Evolutionary conservation across 305 asterid genomes (phyloP), one percentile per base, ranked within the genome.

Genomic region (Ruellia speciosa): DNA sequence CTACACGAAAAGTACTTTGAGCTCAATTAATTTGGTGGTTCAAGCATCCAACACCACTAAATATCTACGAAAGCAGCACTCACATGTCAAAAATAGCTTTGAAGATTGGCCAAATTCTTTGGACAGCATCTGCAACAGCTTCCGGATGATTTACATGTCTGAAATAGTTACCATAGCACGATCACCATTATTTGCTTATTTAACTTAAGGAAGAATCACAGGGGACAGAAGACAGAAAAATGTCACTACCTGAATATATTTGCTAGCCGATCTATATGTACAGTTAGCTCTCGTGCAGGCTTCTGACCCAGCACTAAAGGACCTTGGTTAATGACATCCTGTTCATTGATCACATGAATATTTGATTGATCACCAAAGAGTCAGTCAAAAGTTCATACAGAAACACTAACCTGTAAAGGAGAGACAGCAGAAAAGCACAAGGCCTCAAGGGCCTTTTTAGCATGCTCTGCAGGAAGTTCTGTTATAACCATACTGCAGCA

Each of bases 61-160:
- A 15, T 18, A 50, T 50, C 43, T 49, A 59, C 33, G 46, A 67
- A 60, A 69, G 53, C 58, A 65, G 62, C 71, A 75, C 93, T 78
- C 74, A 93, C 99, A 65, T 68, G 72, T 93, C 97, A 75, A 93
- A 93, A 69, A 93, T 86, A 64, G 92, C 84, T 78, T 93, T 88
- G 80, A 89, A 93, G 74, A 88, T 74, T 48, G 97, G 94, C 99
- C 99, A 93, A 63, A 93, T 88, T 75, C 81, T 84, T 74, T 86
- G 95, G 71, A 93, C 87, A 70, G 97, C 89, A 80, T 88, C 99
- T 54, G 99, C 96, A 68, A 93, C 97, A 45, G 99, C 97, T 78
- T 93, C 97, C 10, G 97, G 99, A 66, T 93, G 95, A 77, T 84
- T 81, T 47, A 87, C 97, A 63, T 89, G 79, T 77, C 99, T 93